Evolutionary conservation across 345 rosid species (phyloP).

Genomic region (Euphorbia tirucalli): DNA sequence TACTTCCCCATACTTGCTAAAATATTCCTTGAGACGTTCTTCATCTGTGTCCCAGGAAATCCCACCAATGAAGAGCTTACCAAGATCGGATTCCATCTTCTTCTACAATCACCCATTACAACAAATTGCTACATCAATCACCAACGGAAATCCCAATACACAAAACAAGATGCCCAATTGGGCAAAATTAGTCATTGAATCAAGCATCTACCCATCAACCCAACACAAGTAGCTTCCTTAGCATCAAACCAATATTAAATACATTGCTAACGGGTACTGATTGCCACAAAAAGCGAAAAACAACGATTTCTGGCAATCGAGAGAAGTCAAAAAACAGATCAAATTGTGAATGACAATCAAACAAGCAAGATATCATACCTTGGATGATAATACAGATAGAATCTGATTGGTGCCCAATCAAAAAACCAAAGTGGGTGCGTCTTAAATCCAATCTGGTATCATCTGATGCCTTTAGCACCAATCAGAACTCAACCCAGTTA

Average conservation of each 20-base stretch:
- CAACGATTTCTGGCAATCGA: not conserved
- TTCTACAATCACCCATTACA: constrained; percentile 39
- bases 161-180: not conserved
- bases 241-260: constrained; percentile 16
- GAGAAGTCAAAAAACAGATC: constrained; percentile 25
- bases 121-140: constrained; percentile 34
- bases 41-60: constrained; percentile 99
- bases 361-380: constrained; percentile 35
- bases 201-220: constrained; percentile 16
- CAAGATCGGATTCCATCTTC: constrained; percentile 97
- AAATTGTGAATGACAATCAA: constrained; percentile 33
- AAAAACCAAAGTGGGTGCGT: constrained; percentile 38
- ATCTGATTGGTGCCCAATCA: constrained; percentile 54
- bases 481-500: constrained; percentile 35
- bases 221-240: constrained; percentile 13
- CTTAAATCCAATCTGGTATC: constrained; percentile 64
- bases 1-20: constrained; percentile 80
- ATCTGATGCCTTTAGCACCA: constrained; percentile 42
- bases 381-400: constrained; percentile 42
- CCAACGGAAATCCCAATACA: constrained; percentile 25
- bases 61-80: constrained; percentile 98
- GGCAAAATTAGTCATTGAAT: constrained; percentile 21
- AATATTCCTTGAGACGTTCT: constrained; percentile 82
- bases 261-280: not conserved
- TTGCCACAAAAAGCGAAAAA: not conserved